A percentile compares a stretch with the other conserved stretches of the same genome.
Evolutionary conservation across 257 asterid genomes (phyloP).

Genomic region (Forsythia suspensa): DNA sequence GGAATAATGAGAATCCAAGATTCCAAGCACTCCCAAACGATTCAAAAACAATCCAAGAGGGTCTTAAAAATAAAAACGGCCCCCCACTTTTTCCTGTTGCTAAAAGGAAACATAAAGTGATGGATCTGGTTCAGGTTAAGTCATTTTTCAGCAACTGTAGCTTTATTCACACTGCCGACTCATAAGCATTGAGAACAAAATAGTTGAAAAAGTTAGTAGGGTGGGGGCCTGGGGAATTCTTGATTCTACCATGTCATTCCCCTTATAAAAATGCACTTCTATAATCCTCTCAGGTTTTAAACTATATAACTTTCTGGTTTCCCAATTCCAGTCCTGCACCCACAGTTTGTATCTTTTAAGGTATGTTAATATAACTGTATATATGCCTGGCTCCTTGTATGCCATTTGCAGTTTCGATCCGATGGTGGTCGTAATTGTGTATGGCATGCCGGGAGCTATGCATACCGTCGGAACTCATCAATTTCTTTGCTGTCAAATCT

Average conservation of each 20-base stretch:
- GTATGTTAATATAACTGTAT: neutral
- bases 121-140: too few relatives aligned
- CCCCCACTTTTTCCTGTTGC: too few relatives aligned
- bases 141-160: too few relatives aligned
- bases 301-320: neutral
- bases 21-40: too few relatives aligned
- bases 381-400: conserved; percentile 63
- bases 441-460: conserved; percentile 56
- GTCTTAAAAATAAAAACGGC: too few relatives aligned
- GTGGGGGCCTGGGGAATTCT: neutral
- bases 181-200: too few relatives aligned
- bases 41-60: too few relatives aligned
- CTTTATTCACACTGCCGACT: too few relatives aligned
- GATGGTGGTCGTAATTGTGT: conserved; percentile 20
- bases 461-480: conserved; percentile 19
- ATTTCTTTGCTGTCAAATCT: neutral
- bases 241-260: neutral
- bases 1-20: too few relatives aligned
- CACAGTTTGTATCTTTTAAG: neutral
- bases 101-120: too few relatives aligned
- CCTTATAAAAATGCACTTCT: neutral
- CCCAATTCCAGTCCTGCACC: neutral
- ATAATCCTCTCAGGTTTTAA: neutral
- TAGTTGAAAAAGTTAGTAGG: neutral
- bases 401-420: conserved; percentile 41